Base-by-base conservation (phyloP, 805 yeast species). In the Zygotorulaspora florentina region DNA sequence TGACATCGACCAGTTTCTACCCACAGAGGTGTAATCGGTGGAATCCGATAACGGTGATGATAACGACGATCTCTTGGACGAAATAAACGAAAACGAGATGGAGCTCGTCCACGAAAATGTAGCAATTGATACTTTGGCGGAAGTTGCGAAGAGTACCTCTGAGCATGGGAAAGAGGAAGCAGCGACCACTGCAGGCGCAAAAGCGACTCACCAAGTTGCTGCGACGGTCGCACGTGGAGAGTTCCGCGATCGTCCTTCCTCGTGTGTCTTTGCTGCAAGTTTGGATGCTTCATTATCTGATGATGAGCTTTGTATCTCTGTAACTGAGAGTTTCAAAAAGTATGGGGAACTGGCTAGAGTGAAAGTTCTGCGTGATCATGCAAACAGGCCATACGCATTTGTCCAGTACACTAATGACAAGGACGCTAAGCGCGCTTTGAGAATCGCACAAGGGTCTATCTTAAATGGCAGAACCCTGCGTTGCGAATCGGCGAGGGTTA, bases 401-500 rank as follows among this genome's bases (percentile, higher is more conserved):
- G 96, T 89, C 38, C 96, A 89, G 67, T 89, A 85, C 62, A 71
- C 79, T 8, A 78, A 70, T 46, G 93, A 85, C 52, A 70, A 67
- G 8, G 91, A 85, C 53, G 89, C 95, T 3, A 72, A 74, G 50
- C 60, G 52, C 3, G 96, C 96, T 0, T 74, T 88, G 43, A 65
- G 62, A 15, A 72, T 73, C 48, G 95, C 88, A 9, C 91, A 86
- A 56, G 81, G 82, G 46, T 73, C 87, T 5, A 63, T 71, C 6
- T 65, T 89, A 39, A 80, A 86, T 61, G 95, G 89, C 11, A 75
- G 96, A 61, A 71, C 79, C 3, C 78, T 91, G 36, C 76, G 97
- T 45, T 87, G 96, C 67, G 97, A 91, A 66, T 82, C 82, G 15
- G 98, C 98, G 0, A 82, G 85, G 58, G 96, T 90, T 38, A 91